Evolutionary conservation across 164 flowering plant species (phyloP).

Genomic region (Akebia trifoliata): DNA sequence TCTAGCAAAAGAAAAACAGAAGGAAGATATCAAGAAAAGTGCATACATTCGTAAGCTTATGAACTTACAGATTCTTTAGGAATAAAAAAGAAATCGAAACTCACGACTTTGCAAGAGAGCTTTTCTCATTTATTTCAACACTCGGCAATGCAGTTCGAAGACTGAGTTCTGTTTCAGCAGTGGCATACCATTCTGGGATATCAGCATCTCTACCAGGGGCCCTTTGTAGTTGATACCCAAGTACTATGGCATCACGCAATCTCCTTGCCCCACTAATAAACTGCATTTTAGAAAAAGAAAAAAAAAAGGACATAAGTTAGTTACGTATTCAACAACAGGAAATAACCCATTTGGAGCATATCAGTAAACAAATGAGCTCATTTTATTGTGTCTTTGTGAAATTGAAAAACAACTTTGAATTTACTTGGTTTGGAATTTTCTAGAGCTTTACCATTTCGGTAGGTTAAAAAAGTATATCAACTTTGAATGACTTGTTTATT

Average conservation of each 20-base stretch:
- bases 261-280: conserved; percentile 92
- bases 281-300: conserved; percentile 30
- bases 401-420: too few relatives aligned
- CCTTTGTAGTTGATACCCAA: conserved; percentile 93
- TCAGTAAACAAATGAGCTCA: too few relatives aligned
- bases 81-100: too few relatives aligned
- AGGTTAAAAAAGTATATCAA: too few relatives aligned
- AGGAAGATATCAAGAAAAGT: neutral
- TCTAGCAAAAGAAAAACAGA: conserved; percentile 28
- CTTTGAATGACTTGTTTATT: too few relatives aligned
- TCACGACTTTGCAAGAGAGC: conserved; percentile 39
- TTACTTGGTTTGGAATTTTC: too few relatives aligned
- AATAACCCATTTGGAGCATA: neutral
- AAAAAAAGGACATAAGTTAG: neutral
- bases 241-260: conserved; percentile 94
- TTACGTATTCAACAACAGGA: neutral
- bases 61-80: too few relatives aligned
- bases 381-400: too few relatives aligned
- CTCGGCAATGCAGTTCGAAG: conserved; percentile 48
- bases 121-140: conserved; percentile 33
- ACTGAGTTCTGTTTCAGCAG: conserved; percentile 79
- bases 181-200: conserved; percentile 93
- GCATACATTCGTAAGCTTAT: neutral
- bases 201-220: conserved; percentile 78
- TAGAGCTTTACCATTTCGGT: too few relatives aligned